Conservation (phyloP, 805 yeast species). For the Saturnispora ahearnii region DNA sequence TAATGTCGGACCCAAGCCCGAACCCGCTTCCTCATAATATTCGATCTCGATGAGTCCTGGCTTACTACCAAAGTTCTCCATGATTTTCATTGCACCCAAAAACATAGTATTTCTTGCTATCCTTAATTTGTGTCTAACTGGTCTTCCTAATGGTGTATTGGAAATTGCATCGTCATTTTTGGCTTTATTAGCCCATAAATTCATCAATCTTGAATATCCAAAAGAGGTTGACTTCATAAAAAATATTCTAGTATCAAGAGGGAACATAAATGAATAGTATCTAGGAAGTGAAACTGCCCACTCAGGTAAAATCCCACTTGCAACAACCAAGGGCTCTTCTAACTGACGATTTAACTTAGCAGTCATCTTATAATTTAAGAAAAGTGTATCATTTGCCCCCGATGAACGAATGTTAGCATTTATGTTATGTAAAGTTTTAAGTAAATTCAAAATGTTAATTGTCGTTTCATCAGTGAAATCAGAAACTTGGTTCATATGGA, state of each 20-base stretch:
- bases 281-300: slow-evolving; percentile 76
- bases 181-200: slow-evolving; percentile 55
- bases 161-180: slow-evolving; percentile 24
- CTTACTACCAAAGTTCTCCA: slow-evolving; percentile 66
- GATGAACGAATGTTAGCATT: slow-evolving; percentile 18
- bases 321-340: slow-evolving; percentile 83
- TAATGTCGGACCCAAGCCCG: slow-evolving; percentile 92
- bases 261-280: slow-evolving; percentile 72
- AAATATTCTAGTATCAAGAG: slow-evolving; percentile 68
- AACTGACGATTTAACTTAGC: slow-evolving; percentile 81
- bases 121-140: slow-evolving; percentile 70
- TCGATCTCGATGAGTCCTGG: slow-evolving; percentile 82
- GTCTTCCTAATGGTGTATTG: slow-evolving; percentile 48
- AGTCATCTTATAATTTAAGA: slow-evolving; percentile 71
- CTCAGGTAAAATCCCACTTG: slow-evolving; percentile 75
- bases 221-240: slow-evolving; percentile 83
- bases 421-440: slow-evolving; percentile 39
- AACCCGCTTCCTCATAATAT: slow-evolving; percentile 85
- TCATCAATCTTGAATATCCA: slow-evolving; percentile 78
- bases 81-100: slow-evolving; percentile 68
- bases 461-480: slow-evolving; percentile 27
- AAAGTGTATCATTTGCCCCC: slow-evolving; percentile 24
- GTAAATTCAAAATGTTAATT: slow-evolving; percentile 35
- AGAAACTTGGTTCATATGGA: slow-evolving; percentile 26
- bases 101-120: slow-evolving; percentile 62